Evolutionary conservation across 352 stramenopile species (phyloP).

Genomic region (Sclerospora graminicola): DNA sequence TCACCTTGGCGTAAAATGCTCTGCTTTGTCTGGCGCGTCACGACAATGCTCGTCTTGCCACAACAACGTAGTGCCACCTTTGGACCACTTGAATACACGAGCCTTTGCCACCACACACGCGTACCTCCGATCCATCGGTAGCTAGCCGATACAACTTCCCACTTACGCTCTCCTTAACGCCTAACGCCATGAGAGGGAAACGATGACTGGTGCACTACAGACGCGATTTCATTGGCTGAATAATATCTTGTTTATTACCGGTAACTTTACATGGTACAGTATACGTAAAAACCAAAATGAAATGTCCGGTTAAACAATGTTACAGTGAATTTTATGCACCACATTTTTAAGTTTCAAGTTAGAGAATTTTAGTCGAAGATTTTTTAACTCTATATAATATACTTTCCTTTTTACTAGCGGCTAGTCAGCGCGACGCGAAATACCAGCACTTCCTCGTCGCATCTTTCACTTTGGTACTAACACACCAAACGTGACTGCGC

Average conservation of each 20-base stretch:
- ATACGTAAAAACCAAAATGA: background rate
- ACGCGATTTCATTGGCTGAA: background rate
- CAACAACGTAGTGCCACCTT: constrained; percentile 70
- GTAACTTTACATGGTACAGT: no score
- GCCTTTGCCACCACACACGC: constrained; percentile 59
- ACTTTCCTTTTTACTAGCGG: no score
- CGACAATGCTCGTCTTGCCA: constrained; percentile 65
- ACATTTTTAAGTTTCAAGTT: no score
- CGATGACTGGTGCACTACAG: constrained; percentile 1
- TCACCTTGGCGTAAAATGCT: constrained; percentile 66
- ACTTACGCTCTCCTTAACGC: constrained; percentile 70
- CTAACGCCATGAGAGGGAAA: constrained; percentile 24
- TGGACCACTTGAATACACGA: constrained; percentile 51
- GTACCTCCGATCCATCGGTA: constrained; percentile 37
- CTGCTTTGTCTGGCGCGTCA: constrained; percentile 61
- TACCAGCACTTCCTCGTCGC: no score
- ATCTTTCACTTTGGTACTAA: no score
- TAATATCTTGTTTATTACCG: no score
- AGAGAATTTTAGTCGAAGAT: no score
- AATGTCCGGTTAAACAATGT: no score
- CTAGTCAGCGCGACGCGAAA: no score
- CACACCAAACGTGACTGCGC: no score
- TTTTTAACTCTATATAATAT: no score
- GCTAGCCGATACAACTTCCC: constrained; percentile 35
- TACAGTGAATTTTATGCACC: no score